A percentile compares a stretch with the other conserved stretches of the same genome.
These are phyloP conservation scores for Botrytis squamosa DNA, from an alignment of 2,329 filamentous ascomycete genomes.

Conservation along the genomic window DNA sequence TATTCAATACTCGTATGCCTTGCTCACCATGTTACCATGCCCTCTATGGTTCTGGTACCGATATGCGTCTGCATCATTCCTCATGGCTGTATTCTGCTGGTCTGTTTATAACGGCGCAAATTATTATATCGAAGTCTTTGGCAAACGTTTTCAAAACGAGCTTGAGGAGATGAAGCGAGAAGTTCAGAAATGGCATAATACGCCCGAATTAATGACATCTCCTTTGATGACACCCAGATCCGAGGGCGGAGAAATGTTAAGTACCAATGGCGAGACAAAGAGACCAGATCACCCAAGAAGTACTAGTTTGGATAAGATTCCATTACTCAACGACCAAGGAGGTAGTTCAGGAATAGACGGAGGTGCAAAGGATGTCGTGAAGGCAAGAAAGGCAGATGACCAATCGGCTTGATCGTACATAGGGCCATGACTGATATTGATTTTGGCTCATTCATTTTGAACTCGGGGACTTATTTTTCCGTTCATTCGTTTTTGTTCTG, in stretches of 20 bases:
- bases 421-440: not conserved
- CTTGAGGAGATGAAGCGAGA: slow-evolving; percentile 85
- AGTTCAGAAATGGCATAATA: slow-evolving; percentile 81
- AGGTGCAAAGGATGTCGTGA: slow-evolving; percentile 47
- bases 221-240: slow-evolving; percentile 43
- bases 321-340: slow-evolving; percentile 52
- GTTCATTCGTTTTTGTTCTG: not conserved
- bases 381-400: slow-evolving; percentile 47
- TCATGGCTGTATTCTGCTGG: slow-evolving; percentile 84
- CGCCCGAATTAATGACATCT: slow-evolving; percentile 48
- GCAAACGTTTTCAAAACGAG: slow-evolving; percentile 94
- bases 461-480: not conserved
- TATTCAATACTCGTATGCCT: slow-evolving; percentile 89
- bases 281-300: slow-evolving; percentile 23
- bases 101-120: slow-evolving; percentile 96
- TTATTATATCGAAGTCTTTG: slow-evolving; percentile 98
- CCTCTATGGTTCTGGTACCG: slow-evolving; percentile 92
- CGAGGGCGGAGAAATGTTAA: slow-evolving; percentile 26
- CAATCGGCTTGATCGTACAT: slow-evolving; percentile 30
- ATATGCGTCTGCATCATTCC: slow-evolving; percentile 73
- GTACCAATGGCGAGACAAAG: slow-evolving; percentile 8
- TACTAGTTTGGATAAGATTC: slow-evolving; percentile 53
- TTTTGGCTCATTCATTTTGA: not conserved
- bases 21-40: slow-evolving; percentile 91
- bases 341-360: slow-evolving; percentile 47